phyloP scores from a whole-genome alignment of 768 basidiomycete species.

The Termitomyces sp. region DNA sequence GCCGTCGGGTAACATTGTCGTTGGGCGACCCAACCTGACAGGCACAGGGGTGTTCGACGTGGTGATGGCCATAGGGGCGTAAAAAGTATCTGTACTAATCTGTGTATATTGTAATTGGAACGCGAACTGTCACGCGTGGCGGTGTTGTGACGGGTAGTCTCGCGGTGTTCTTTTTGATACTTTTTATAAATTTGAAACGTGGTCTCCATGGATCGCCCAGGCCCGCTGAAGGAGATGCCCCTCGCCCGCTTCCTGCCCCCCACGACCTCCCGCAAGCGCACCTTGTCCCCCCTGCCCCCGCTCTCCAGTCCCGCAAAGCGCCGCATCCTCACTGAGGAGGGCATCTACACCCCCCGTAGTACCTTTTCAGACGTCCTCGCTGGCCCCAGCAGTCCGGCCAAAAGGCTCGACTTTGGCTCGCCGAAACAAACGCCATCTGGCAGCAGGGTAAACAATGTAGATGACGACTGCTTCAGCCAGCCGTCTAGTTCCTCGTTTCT shows the following conservation, averaged over 20 bases:
- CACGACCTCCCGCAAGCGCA: constrained; percentile 44
- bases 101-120: constrained; percentile 9
- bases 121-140: constrained; percentile 19
- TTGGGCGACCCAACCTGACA: constrained; percentile 81
- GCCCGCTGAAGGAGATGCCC: constrained; percentile 59
- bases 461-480: constrained; percentile 15
- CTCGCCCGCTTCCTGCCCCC: constrained; percentile 46
- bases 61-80: constrained; percentile 43
- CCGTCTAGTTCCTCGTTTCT: constrained; percentile 17
- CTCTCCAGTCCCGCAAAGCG: constrained; percentile 63
- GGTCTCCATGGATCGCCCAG: constrained; percentile 31
- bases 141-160: constrained; percentile 1
- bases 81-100: constrained; percentile 5
- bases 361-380: constrained; percentile 19
- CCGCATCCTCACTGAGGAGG: constrained; percentile 54
- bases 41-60: constrained; percentile 97
- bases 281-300: constrained; percentile 49
- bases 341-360: constrained; percentile 31
- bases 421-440: constrained; percentile 20
- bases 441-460: constrained; percentile 12
- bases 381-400: constrained; percentile 38
- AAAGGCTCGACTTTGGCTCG: constrained; percentile 46
- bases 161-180: not conserved
- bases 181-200: constrained; percentile 4
- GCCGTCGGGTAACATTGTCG: constrained; percentile 87